Conservation (phyloP, 2,329 filamentous ascomycete species). For the Claviceps humidiphila region DNA sequence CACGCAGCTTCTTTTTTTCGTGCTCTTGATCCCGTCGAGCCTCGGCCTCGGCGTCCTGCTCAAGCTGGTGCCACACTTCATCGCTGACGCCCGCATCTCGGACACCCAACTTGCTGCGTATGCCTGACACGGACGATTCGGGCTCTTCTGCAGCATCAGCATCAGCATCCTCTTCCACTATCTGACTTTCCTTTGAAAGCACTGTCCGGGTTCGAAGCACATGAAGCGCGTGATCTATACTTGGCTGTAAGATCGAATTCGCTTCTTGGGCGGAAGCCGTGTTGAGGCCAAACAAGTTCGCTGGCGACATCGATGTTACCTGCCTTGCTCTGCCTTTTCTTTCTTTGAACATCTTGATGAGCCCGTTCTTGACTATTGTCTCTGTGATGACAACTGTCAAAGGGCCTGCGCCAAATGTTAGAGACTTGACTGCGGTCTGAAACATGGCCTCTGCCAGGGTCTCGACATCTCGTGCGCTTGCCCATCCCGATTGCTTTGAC, state of each 20-base stretch:
- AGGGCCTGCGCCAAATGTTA: conserved; percentile 8
- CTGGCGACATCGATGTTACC: not conserved
- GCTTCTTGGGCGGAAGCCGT: too few species aligned
- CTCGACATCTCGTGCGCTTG: conserved; percentile 49
- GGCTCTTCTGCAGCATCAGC: too few species aligned
- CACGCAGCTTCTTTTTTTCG: conserved; percentile 18
- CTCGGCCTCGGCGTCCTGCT: conserved; percentile 30
- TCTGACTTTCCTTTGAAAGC: too few species aligned
- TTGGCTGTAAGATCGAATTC: too few species aligned
- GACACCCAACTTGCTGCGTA: not conserved
- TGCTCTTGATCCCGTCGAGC: conserved; percentile 24
- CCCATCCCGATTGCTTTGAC: conserved; percentile 34
- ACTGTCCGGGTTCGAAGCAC: too few species aligned
- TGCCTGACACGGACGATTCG: too few species aligned
- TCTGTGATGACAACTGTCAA: not conserved
- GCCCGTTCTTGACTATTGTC: not conserved
- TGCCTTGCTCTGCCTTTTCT: not conserved
- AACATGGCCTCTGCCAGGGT: conserved; percentile 40
- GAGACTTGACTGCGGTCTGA: not conserved
- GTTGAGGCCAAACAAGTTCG: too few species aligned
- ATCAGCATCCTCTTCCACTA: conserved; percentile 3
- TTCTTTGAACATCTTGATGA: not conserved
- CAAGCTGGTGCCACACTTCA: conserved; percentile 46
- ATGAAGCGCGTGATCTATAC: too few species aligned
- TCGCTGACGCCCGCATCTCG: conserved; percentile 48